Evolutionary conservation across 139 green algal species (phyloP), one percentile per base, ranked within the genome.

Genomic region (Diplosphaera chodatii): DNA sequence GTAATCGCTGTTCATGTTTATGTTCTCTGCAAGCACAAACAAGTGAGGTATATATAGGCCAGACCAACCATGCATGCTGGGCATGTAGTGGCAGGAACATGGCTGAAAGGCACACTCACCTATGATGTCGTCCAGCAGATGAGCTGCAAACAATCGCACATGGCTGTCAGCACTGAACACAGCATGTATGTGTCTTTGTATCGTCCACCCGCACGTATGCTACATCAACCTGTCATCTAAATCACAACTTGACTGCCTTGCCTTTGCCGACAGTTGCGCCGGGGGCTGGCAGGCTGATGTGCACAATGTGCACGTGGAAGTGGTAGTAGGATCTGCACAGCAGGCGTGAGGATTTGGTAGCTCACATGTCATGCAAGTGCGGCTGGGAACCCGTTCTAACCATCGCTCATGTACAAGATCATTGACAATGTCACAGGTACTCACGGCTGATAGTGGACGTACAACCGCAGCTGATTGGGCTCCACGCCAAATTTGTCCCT

Each of bases 41-140:
- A n/a, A n/a, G n/a, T n/a, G n/a, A n/a, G n/a, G n/a, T n/a, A n/a
- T n/a, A n/a, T n/a, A n/a, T n/a, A n/a, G n/a, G n/a, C n/a, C n/a
- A n/a, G n/a, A n/a, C n/a, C n/a, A n/a, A n/a, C n/a, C n/a, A n/a
- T n/a, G n/a, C n/a, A n/a, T n/a, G n/a, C n/a, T n/a, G n/a, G n/a
- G 29, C 66, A 21, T 33, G 25, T 25, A 34, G 13, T 22, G 3
- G 34, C 34, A n/a, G 40, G 66, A 32, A n/a, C n/a, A n/a, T n/a
- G n/a, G 8, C 5, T 25, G n/a, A n/a, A n/a, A n/a, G n/a, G n/a
- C n/a, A n/a, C 32, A 15, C 71, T 66, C 66, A 84, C 80, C 80
- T 33, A 90, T 90, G 33, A 90, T 68, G 56, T 90, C 84, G 31
- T 78, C 71, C 34, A 90, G 70, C 40, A 87, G 70, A 40, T 83